Evolutionary conservation across 176 grass and related monocot species (phyloP).

Genomic region (Oryza glaberrima): DNA sequence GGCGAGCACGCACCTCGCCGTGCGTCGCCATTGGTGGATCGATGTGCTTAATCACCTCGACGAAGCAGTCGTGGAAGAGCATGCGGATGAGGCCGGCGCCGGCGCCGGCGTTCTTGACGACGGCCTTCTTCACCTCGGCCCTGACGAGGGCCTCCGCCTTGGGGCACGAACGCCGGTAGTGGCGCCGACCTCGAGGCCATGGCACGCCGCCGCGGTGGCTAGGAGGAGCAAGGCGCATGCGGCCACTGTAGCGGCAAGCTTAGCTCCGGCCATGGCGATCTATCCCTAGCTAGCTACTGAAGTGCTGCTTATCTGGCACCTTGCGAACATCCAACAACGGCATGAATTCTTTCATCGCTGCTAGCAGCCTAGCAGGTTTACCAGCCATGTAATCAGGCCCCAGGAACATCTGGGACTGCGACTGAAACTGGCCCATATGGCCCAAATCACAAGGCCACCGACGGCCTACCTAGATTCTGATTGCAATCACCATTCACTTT

Average conservation of each 20-base stretch:
- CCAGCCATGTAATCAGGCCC: no score
- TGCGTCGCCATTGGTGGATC: no score
- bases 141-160: not conserved
- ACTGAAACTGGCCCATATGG: no score
- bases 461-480: not conserved
- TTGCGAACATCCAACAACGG: no score
- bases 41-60: slow-evolving; percentile 12
- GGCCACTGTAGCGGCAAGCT: not conserved
- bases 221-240: not conserved
- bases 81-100: slow-evolving; percentile 47
- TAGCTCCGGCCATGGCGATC: not conserved
- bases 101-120: slow-evolving; percentile 24
- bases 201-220: not conserved
- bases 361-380: no score
- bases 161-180: slow-evolving; percentile 31
- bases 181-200: slow-evolving; percentile 28
- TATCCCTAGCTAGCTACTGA: no score
- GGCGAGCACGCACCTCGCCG: no score
- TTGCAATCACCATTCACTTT: not conserved
- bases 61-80: slow-evolving; percentile 69
- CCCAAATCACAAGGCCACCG: no score
- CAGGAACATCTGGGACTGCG: no score
- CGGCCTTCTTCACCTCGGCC: not conserved
- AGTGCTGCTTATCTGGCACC: no score
- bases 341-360: no score